These are phyloP conservation scores for Mayamaea pseudoterrestris DNA, from an alignment of 108 stramenopile genomes.

Conservation along the genomic window DNA sequence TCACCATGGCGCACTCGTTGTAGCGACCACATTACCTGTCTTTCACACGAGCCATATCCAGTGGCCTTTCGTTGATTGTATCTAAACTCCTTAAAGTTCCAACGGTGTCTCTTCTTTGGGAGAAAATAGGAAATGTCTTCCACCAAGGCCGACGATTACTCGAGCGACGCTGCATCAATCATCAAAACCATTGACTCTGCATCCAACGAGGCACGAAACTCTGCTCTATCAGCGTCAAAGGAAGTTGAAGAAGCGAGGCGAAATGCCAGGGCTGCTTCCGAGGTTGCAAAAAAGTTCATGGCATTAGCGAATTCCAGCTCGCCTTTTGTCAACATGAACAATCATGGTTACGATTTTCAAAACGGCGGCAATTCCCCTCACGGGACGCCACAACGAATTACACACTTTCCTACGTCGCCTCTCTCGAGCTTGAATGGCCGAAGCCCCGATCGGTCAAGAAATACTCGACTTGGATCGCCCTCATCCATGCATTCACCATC, in stretches of 20 bases:
- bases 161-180: conserved; percentile 52
- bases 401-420: neutral
- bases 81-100: too few relatives aligned
- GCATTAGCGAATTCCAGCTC: neutral
- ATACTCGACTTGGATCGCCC: neutral
- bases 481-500: conserved; percentile 1
- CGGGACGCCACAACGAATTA: neutral
- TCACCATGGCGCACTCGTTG: too few relatives aligned
- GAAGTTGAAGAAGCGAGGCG: conserved; percentile 54
- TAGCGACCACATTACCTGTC: too few relatives aligned
- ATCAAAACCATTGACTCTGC: conserved; percentile 59
- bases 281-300: conserved; percentile 32
- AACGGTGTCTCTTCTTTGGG: too few relatives aligned
- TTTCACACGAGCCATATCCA: too few relatives aligned
- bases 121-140: too few relatives aligned
- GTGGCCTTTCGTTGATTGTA: too few relatives aligned
- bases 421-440: neutral
- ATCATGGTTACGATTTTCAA: neutral
- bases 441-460: neutral
- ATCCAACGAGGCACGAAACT: conserved; percentile 30
- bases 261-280: conserved; percentile 59
- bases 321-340: neutral
- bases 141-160: too few relatives aligned
- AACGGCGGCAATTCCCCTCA: neutral
- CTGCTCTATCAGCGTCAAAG: conserved; percentile 32